Base-by-base conservation (phyloP, 805 yeast genomes). In the Nadsonia fulvescens region DNA sequence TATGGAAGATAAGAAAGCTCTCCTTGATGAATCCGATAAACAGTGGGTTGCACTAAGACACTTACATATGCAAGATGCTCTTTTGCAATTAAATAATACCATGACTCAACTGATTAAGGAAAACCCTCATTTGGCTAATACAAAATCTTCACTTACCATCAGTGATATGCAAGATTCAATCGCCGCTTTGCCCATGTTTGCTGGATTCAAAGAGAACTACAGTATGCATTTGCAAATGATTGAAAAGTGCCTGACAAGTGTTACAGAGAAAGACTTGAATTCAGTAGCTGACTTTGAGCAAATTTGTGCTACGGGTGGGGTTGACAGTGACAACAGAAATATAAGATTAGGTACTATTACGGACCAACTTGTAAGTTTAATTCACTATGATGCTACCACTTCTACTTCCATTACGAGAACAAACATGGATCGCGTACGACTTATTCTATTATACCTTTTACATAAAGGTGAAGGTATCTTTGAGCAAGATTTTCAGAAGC, bases 271-370 rank as follows among this genome's bases (percentile, higher is more conserved):
- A 33, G 60, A 64, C 21, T 51, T 81, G 36, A 69, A 74, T 6
- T 79, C 68, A 32, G 57, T 77, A 11, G 79, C 93, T 1, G 89
- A 78, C 35, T 61, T 82, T 32, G 96, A 89, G 49, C 94, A 83
- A 50, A 65, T 71, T 11, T 60, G 82, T 35, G 77, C 81, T 4
- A 66, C 67, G 22, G 92, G 92, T 12, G n/a, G n/a, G n/a, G 47
- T 63, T 3, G 70, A 69, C 30, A 56, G 70, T 24, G 76, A 78
- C 35, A 82, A 86, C 3, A 61, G 61, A 14, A n/a, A n/a, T n/a
- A n/a, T n/a, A n/a, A 64, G 64, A 37, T 61, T 62, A 23, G 43
- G 44, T 23, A 65, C 62, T 27, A 50, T 77, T 13, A 70, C 75
- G 16, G 75, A 68, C 27, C 66, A 63, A 18, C 51, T 82, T 30